Percentiles rank a stretch among this genome's conserved stretches.
phyloP scores from a whole-genome alignment of 345 rosid genomes.

The Corymbia maculata region DNA sequence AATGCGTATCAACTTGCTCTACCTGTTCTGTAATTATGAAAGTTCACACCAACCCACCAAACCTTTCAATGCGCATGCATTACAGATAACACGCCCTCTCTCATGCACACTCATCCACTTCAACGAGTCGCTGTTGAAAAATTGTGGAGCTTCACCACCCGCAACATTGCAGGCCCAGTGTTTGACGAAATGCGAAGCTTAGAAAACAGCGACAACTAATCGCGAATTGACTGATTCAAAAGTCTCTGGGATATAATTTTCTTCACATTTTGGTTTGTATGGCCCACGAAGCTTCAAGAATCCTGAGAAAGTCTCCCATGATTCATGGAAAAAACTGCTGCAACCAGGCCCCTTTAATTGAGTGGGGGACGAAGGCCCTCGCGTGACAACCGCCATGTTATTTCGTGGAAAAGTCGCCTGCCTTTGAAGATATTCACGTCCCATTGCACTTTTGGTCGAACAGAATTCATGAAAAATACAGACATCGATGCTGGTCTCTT shows the following conservation, averaged over 20 bases:
- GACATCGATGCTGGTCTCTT: neutral
- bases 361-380: neutral
- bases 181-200: neutral
- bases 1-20: neutral
- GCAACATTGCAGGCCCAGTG: neutral
- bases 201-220: neutral
- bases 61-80: neutral
- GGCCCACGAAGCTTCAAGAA: neutral
- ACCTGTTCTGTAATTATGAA: neutral
- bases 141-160: neutral
- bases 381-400: neutral
- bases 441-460: neutral
- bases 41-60: neutral
- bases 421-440: neutral
- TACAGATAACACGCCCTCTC: neutral
- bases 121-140: neutral
- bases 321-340: neutral
- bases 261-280: neutral
- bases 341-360: neutral
- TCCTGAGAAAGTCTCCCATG: neutral
- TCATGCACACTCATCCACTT: neutral
- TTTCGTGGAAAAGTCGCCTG: neutral
- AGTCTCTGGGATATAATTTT: neutral
- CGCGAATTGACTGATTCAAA: neutral
- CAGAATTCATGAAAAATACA: neutral